A percentile compares a stretch with the other conserved stretches of the same genome.
phyloP scores from a whole-genome alignment of 2,329 filamentous ascomycete species.

The Sporothrix euskadiensis region DNA sequence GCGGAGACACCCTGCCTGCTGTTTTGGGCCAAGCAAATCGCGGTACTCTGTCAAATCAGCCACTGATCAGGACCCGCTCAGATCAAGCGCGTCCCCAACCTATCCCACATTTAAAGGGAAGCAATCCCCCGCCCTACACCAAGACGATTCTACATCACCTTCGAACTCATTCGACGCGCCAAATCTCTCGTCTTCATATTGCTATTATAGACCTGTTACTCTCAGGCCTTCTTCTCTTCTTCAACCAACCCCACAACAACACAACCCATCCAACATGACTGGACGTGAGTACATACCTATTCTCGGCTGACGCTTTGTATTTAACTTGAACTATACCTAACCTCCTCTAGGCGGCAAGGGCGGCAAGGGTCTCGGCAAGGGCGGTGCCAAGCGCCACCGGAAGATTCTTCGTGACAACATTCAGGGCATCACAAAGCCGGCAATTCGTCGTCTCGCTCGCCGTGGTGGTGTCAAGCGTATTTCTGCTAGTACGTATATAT shows the following conservation, averaged over 20 bases:
- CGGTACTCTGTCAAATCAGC: slow-evolving; percentile 30
- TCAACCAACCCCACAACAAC: slow-evolving; percentile 28
- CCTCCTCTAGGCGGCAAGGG: slow-evolving; percentile 75
- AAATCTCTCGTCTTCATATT: not conserved
- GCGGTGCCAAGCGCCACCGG: slow-evolving; percentile 96
- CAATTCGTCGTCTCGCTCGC: slow-evolving; percentile 96
- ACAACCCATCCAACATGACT: slow-evolving; percentile 32
- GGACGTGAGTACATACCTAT: slow-evolving; percentile 35
- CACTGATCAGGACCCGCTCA: slow-evolving; percentile 32
- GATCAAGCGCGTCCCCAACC: slow-evolving; percentile 29
- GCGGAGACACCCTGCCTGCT: not conserved
- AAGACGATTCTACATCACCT: slow-evolving; percentile 17
- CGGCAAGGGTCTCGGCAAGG: slow-evolving; percentile 97
- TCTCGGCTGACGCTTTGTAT: slow-evolving; percentile 30
- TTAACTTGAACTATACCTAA: slow-evolving; percentile 34
- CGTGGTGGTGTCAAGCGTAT: slow-evolving; percentile 99
- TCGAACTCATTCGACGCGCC: not conserved
- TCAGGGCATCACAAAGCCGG: slow-evolving; percentile 98
- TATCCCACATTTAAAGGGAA: slow-evolving; percentile 34
- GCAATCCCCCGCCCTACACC: slow-evolving; percentile 28
- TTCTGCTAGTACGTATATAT: slow-evolving; percentile 72
- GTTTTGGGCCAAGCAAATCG: slow-evolving; percentile 19
- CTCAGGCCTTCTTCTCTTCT: slow-evolving; percentile 19
- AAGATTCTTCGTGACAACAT: slow-evolving; percentile 99
- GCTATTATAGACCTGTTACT: slow-evolving; percentile 22